Base-by-base conservation (phyloP, 2,329 filamentous ascomycete genomes). In the Gaeumannomyces tritici region DNA sequence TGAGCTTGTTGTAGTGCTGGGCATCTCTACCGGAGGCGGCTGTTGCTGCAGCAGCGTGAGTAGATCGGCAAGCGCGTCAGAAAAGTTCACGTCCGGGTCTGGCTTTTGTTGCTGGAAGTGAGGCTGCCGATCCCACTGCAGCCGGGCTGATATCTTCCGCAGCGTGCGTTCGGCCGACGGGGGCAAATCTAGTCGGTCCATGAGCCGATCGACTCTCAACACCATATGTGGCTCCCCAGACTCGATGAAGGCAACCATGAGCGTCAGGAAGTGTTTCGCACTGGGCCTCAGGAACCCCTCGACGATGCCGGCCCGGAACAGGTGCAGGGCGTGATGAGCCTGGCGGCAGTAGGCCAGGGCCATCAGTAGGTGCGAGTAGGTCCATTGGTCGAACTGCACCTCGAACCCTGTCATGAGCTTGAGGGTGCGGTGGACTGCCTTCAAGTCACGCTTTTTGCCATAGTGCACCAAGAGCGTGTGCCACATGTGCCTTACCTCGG, bases 381-480 rank as follows among this genome's bases (percentile, higher is more conserved):
- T 85, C 58, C 75, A 72, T 8, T 74, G 68, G 64, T 84, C 73
- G 74, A 81, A 84, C 12, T 76, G 69, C 15, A 86, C 69, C 0
- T 73, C 69, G 54, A 74, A 70, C 15, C 75, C 71, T 27, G 75
- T 77, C 83, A 86, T 86, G 47, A 69, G 64, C 47, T 74, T 72
- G 27, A 85, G 73, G 8, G 83, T 63, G 5, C 73, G 75, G 67
- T 84, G 80, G 61, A 83, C 75, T 59, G 75, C 74, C n/a, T 70
- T 70, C 8, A 85, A 71, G 61, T 80, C 77, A 62, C 88, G 83
- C 8, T 83, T 80, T 62, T 84, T 76, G 8, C 89, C 90, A 71
- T 91, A 82, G 64, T 88, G 84, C 62, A 82, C 80, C 5, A 97
- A 77, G 35, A 97, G 75, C 61, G 85, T 80, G 70, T 97, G 96